These are phyloP conservation scores for Neofusicoccum parvum DNA, from an alignment of 2,329 filamentous ascomycete genomes.

Conservation along the genomic window DNA sequence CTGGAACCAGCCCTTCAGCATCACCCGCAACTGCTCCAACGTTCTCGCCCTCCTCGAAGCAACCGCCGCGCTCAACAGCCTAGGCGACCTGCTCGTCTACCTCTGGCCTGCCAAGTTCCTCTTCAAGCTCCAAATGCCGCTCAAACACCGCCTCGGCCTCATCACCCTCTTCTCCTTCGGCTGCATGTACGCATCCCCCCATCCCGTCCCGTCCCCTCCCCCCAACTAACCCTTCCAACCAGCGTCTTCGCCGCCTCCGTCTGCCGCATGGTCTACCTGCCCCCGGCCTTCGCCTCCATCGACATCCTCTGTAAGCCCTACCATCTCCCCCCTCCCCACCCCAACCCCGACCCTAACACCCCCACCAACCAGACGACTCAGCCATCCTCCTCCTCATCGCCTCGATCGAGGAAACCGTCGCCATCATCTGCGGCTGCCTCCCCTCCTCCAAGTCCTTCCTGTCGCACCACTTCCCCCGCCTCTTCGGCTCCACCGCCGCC, in stretches of 20 bases:
- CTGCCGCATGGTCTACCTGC: conserved; percentile 12
- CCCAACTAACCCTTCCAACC: too few species aligned
- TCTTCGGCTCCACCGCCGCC: neutral
- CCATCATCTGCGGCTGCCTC: conserved; percentile 36
- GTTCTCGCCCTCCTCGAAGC: conserved; percentile 23
- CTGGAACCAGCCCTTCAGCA: neutral
- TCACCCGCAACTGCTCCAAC: conserved; percentile 20
- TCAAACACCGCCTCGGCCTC: conserved; percentile 23
- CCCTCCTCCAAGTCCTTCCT: conserved; percentile 35
- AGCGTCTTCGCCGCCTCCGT: conserved; percentile 13
- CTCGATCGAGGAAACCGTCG: conserved; percentile 32
- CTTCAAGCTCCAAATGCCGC: conserved; percentile 26
- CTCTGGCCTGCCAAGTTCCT: conserved; percentile 28
- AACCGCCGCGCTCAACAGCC: conserved; percentile 26
- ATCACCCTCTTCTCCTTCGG: conserved; percentile 25
- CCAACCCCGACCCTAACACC: too few species aligned
- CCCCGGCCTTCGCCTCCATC: neutral
- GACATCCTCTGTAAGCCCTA: neutral
- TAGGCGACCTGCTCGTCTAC: conserved; percentile 26
- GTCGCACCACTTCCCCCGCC: conserved; percentile 2
- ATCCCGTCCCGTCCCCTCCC: too few species aligned
- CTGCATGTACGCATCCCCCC: neutral
- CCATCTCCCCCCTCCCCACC: neutral
- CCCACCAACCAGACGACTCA: conserved; percentile 25
- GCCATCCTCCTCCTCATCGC: conserved; percentile 31